Percentiles rank a stretch among this genome's conserved stretches.
These are phyloP conservation scores for Chloropicon primus DNA, from an alignment of 139 green algal species.

Conservation along the genomic window DNA sequence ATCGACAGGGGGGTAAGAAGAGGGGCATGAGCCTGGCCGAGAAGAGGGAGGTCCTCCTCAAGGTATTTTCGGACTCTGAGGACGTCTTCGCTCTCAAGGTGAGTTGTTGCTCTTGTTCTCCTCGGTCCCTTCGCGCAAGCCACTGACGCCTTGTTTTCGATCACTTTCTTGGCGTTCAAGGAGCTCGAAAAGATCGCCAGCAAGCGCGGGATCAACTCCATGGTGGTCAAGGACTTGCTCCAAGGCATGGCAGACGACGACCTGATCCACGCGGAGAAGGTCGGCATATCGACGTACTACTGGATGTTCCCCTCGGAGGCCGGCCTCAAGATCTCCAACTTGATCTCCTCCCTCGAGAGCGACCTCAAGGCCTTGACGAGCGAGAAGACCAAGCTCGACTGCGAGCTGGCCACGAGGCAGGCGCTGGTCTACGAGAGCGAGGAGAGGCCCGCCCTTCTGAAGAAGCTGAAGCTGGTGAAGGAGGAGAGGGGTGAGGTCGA, in stretches of 20 bases:
- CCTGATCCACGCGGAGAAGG: slow-evolving; percentile 60
- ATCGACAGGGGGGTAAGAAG: slow-evolving; percentile 24
- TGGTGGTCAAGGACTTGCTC: background rate
- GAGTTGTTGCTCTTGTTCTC: background rate
- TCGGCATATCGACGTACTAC: slow-evolving; percentile 63
- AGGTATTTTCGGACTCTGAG: slow-evolving; percentile 50
- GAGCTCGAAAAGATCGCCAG: background rate
- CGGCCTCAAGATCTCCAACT: slow-evolving; percentile 33
- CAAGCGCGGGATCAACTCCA: background rate
- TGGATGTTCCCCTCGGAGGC: slow-evolving; percentile 61
- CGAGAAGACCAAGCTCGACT: slow-evolving; percentile 13
- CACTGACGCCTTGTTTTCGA: background rate
- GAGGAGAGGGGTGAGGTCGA: slow-evolving; percentile 22
- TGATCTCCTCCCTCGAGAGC: slow-evolving; percentile 11
- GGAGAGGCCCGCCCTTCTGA: slow-evolving; percentile 36
- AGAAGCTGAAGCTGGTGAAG: slow-evolving; percentile 21
- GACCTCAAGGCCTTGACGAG: background rate
- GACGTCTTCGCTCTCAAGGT: slow-evolving; percentile 66
- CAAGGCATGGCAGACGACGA: slow-evolving; percentile 60
- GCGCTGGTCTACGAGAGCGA: slow-evolving; percentile 24
- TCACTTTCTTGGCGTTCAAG: background rate
- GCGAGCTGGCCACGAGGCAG: slow-evolving; percentile 14
- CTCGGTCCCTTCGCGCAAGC: background rate
- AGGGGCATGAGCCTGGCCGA: slow-evolving; percentile 56
- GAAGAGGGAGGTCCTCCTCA: slow-evolving; percentile 45